These are phyloP conservation scores for Rachicladosporium sp. DNA, from an alignment of 2,329 filamentous ascomycete genomes.

Conservation along the genomic window DNA sequence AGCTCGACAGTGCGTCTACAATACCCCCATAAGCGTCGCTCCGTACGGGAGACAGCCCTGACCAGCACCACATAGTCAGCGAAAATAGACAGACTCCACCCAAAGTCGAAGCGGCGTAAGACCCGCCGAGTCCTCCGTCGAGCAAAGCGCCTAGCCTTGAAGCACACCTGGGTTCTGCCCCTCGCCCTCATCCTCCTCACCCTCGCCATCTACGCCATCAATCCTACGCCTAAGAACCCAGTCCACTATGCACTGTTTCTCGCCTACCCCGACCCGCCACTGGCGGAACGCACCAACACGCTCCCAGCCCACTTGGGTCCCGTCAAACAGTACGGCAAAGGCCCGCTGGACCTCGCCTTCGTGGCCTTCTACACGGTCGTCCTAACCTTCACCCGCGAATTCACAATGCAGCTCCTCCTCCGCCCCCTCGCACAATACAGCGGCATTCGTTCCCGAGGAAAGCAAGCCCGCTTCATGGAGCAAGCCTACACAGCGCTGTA, in stretches of 20 bases:
- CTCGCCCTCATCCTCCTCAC: constrained; percentile 54
- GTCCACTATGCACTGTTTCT: constrained; percentile 76
- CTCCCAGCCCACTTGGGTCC: constrained; percentile 33
- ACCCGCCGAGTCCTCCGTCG: constrained; percentile 32
- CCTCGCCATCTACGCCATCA: constrained; percentile 56
- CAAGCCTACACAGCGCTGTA: constrained; percentile 91
- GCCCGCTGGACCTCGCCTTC: constrained; percentile 73
- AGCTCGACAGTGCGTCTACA: not conserved
- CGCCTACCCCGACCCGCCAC: constrained; percentile 56
- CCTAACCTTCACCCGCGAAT: constrained; percentile 86
- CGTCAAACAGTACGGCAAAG: constrained; percentile 67
- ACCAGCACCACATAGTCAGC: constrained; percentile 7
- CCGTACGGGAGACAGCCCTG: constrained; percentile 6
- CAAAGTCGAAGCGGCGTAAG: constrained; percentile 35
- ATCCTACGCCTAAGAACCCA: constrained; percentile 67
- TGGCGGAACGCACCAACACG: constrained; percentile 21
- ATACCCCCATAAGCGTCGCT: constrained; percentile 3
- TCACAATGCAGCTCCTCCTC: constrained; percentile 84
- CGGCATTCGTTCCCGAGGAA: constrained; percentile 59
- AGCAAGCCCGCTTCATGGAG: constrained; percentile 89
- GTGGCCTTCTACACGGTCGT: constrained; percentile 82
- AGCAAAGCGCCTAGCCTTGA: constrained; percentile 33
- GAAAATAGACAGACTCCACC: constrained; percentile 16
- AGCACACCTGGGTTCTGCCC: constrained; percentile 54
- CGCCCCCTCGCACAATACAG: constrained; percentile 59